These are phyloP conservation scores for Rhynchosporium agropyri DNA, from an alignment of 2,329 filamentous ascomycete species.

Conservation along the genomic window DNA sequence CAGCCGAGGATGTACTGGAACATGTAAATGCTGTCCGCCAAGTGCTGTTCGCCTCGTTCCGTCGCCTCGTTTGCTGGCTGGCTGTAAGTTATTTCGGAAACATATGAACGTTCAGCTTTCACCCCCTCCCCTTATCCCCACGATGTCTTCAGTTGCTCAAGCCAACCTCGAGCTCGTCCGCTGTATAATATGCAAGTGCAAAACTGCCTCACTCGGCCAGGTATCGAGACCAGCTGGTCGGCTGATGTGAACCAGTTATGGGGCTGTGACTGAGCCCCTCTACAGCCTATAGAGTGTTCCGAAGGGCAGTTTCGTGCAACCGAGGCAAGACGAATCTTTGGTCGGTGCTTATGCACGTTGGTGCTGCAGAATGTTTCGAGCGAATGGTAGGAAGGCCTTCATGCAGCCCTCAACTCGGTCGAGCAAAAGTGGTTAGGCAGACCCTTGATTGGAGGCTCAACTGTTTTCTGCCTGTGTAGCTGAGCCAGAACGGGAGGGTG, in stretches of 20 bases:
- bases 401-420: constrained; percentile 9
- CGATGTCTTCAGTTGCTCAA: background rate
- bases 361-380: constrained; percentile 2
- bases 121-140: background rate
- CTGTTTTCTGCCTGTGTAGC: constrained; percentile 8
- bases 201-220: constrained; percentile 1
- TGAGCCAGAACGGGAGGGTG: constrained; percentile 8
- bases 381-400: constrained; percentile 9
- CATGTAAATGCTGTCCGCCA: background rate
- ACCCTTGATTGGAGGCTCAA: constrained; percentile 17
- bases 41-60: background rate
- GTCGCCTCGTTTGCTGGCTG: background rate
- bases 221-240: background rate
- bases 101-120: background rate
- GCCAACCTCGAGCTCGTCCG: too few species aligned
- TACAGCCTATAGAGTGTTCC: background rate
- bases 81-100: background rate
- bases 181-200: constrained; percentile 1
- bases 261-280: constrained; percentile 16
- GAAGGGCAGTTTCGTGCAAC: constrained; percentile 11
- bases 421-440: constrained; percentile 19
- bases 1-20: background rate
- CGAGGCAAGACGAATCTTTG: constrained; percentile 10
- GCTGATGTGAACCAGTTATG: constrained; percentile 1
- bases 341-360: constrained; percentile 10